A percentile compares a stretch with the other conserved stretches of the same genome.
Conservation (phyloP, 2,329 filamentous ascomycete genomes). For the Nemania diffusa region DNA sequence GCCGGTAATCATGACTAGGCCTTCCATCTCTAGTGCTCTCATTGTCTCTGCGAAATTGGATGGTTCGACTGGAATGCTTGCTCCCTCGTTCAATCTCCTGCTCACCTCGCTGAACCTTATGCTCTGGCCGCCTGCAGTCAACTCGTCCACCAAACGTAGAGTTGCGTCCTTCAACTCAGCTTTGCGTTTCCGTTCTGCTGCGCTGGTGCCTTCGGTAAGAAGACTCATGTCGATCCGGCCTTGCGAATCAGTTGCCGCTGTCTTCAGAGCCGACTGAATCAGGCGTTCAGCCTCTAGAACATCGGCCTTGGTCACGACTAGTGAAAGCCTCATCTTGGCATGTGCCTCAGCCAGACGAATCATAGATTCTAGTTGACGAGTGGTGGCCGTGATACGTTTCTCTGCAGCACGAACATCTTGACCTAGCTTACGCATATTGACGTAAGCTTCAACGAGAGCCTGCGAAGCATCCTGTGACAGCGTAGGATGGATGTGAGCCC, state of each 20-base stretch:
- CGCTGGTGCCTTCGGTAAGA: conserved; percentile 91
- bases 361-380: conserved; percentile 96
- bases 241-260: conserved; percentile 92
- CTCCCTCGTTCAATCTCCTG: conserved; percentile 76
- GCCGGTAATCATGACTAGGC: conserved; percentile 79
- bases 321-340: conserved; percentile 92
- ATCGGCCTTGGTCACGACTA: conserved; percentile 80
- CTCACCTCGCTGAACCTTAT: conserved; percentile 84
- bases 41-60: conserved; percentile 86
- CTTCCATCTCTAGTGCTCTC: conserved; percentile 84
- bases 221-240: conserved; percentile 97
- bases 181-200: conserved; percentile 83
- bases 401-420: conserved; percentile 87
- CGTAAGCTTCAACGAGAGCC: conserved; percentile 87
- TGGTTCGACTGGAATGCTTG: conserved; percentile 76
- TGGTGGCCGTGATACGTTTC: conserved; percentile 97
- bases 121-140: conserved; percentile 73
- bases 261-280: conserved; percentile 94
- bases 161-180: conserved; percentile 87
- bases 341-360: conserved; percentile 96
- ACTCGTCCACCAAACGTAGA: conserved; percentile 79
- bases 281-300: conserved; percentile 91
- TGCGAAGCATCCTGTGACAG: conserved; percentile 83
- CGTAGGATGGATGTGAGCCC: conserved; percentile 82
- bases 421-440: conserved; percentile 94